These are phyloP conservation scores for Ogataea glucozyma DNA, from an alignment of 805 yeast species.

Conservation along the genomic window DNA sequence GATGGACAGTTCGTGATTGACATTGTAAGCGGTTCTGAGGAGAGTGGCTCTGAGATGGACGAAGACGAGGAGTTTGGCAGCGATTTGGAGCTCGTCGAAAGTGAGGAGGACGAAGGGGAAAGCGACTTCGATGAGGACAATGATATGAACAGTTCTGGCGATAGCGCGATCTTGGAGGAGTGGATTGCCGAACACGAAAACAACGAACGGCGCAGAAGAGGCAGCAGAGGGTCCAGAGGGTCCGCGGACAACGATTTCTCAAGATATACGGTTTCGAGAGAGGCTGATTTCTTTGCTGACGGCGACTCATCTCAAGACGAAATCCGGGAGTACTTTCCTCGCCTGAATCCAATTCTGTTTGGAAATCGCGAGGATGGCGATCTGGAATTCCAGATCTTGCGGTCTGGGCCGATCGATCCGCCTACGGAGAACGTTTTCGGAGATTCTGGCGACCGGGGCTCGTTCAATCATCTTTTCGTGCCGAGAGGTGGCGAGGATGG, in stretches of 20 bases:
- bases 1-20: slow-evolving; percentile 31
- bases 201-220: slow-evolving; percentile 25
- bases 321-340: slow-evolving; percentile 13
- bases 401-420: slow-evolving; percentile 11
- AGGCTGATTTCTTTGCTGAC: slow-evolving; percentile 12
- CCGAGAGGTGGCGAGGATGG: slow-evolving; percentile 19
- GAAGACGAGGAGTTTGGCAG: slow-evolving; percentile 29
- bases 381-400: slow-evolving; percentile 12
- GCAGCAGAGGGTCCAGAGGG: too few species aligned
- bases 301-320: slow-evolving; percentile 19
- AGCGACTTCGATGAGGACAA: slow-evolving; percentile 19
- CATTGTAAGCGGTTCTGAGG: slow-evolving; percentile 32
- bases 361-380: slow-evolving; percentile 12
- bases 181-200: slow-evolving; percentile 35
- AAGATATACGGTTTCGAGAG: slow-evolving; percentile 6
- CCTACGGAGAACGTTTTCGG: slow-evolving; percentile 13
- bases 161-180: slow-evolving; percentile 34
- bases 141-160: slow-evolving; percentile 25
- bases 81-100: slow-evolving; percentile 21
- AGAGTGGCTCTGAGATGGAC: slow-evolving; percentile 20
- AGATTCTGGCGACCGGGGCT: slow-evolving; percentile 11
- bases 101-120: too few species aligned
- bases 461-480: slow-evolving; percentile 15
- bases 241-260: too few species aligned
- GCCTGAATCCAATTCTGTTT: slow-evolving; percentile 11